Percentiles rank a stretch among this genome's conserved stretches.
These are phyloP conservation scores for Oryza australiensis DNA, from an alignment of 176 grass and related monocot genomes.

Conservation along the genomic window DNA sequence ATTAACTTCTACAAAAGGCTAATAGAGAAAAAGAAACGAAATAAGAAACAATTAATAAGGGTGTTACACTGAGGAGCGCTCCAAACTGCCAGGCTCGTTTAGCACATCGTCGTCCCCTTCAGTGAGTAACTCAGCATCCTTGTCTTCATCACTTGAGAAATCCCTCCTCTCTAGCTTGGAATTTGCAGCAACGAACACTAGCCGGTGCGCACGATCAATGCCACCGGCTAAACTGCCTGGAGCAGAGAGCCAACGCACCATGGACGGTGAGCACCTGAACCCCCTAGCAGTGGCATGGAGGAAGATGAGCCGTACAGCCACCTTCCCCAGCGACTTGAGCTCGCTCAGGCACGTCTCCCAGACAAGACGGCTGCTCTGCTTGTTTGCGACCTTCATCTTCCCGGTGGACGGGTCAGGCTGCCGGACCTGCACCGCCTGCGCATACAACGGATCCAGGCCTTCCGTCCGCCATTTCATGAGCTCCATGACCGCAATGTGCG, in stretches of 20 bases:
- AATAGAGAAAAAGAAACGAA: background rate
- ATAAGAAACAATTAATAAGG: constrained; percentile 43
- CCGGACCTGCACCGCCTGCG: constrained; percentile 79
- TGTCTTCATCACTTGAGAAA: constrained; percentile 58
- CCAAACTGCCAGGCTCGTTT: constrained; percentile 42
- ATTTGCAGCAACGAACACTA: constrained; percentile 72
- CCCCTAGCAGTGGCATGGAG: constrained; percentile 64
- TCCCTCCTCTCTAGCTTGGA: constrained; percentile 75
- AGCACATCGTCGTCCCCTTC: constrained; percentile 52
- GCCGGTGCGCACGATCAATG: constrained; percentile 44
- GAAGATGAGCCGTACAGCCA: constrained; percentile 84
- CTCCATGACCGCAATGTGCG: constrained; percentile 84
- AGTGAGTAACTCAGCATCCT: constrained; percentile 54
- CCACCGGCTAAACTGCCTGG: constrained; percentile 35
- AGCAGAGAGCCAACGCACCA: constrained; percentile 58
- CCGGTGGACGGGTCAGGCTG: constrained; percentile 70
- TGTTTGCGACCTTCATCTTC: constrained; percentile 77
- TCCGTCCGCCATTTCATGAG: constrained; percentile 91
- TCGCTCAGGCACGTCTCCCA: constrained; percentile 85
- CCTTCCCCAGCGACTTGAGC: constrained; percentile 66
- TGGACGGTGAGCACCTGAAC: constrained; percentile 46
- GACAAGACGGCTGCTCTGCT: constrained; percentile 86
- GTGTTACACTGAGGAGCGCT: constrained; percentile 55
- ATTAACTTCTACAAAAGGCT: constrained; percentile 54
- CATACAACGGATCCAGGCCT: constrained; percentile 75